phyloP scores from a whole-genome alignment of 2,329 filamentous ascomycete genomes.

The Ophiocordyceps camponoti-leonardi region DNA sequence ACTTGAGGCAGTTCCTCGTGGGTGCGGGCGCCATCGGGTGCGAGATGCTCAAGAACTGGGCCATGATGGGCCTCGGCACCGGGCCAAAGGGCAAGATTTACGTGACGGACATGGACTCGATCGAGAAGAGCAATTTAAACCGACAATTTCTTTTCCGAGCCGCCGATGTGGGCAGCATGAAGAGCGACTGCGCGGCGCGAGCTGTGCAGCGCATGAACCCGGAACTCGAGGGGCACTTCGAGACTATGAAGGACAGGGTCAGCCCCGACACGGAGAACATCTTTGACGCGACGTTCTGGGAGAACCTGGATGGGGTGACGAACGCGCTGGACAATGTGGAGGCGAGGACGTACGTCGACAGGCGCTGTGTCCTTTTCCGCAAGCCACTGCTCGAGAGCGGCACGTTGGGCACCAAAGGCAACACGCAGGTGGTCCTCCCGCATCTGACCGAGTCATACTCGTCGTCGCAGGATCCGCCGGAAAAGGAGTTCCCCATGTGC shows the following conservation, averaged over 20 bases:
- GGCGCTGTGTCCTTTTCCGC: constrained; percentile 94
- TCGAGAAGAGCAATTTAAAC: constrained; percentile 98
- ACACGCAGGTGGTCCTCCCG: constrained; percentile 89
- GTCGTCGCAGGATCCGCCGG: constrained; percentile 82
- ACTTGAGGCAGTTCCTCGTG: constrained; percentile 84
- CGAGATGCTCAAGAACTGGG: constrained; percentile 99
- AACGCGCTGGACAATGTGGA: constrained; percentile 97
- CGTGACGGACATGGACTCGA: constrained; percentile 95
- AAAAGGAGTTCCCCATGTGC: constrained; percentile 99
- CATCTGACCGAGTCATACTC: constrained; percentile 92
- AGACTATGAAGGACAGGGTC: constrained; percentile 74
- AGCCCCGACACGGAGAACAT: constrained; percentile 82
- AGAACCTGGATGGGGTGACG: constrained; percentile 72
- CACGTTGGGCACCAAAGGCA: constrained; percentile 96
- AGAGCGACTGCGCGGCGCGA: constrained; percentile 83
- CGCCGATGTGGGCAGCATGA: constrained; percentile 86
- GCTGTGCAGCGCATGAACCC: constrained; percentile 96
- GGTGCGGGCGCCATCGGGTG: constrained; percentile 95
- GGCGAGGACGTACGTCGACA: constrained; percentile 88
- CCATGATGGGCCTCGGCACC: constrained; percentile 88
- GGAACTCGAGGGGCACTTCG: constrained; percentile 73
- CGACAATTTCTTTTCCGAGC: constrained; percentile 90
- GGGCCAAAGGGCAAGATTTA: constrained; percentile 78
- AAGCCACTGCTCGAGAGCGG: constrained; percentile 94
- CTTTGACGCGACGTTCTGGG: constrained; percentile 92